These are phyloP conservation scores for Sphaerobolus stellatus DNA, from an alignment of 1,284 basidiomycete genomes.

Conservation along the genomic window DNA sequence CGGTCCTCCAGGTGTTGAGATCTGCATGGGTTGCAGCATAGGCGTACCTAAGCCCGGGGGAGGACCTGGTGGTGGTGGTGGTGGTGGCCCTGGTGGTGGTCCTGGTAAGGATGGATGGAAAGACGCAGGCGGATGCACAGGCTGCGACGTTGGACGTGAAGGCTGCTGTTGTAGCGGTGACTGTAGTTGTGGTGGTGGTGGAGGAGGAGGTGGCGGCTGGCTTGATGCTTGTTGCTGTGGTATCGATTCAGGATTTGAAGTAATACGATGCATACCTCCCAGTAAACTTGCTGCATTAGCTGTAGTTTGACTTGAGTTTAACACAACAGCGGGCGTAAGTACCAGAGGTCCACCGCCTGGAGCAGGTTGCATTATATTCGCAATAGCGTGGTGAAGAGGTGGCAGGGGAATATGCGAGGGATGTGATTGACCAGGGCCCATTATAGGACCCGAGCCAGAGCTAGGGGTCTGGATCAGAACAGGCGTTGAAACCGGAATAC, in stretches of 20 bases:
- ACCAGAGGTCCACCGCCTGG: background rate
- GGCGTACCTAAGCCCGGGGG: constrained; percentile 12
- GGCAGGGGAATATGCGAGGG: no score
- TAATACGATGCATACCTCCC: constrained; percentile 27
- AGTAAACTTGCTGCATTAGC: constrained; percentile 62
- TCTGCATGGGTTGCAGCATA: no score
- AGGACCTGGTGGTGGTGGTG: background rate
- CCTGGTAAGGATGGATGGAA: constrained; percentile 22
- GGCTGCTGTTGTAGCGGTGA: constrained; percentile 46
- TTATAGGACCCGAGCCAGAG: no score
- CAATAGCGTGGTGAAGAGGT: no score
- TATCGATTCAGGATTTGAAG: constrained; percentile 31
- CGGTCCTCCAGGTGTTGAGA: no score
- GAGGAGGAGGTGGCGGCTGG: no score
- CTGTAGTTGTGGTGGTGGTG: no score
- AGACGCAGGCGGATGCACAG: constrained; percentile 11
- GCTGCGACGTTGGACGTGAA: constrained; percentile 22
- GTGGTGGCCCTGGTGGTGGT: constrained; percentile 23
- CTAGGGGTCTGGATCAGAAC: no score
- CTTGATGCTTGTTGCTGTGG: no score
- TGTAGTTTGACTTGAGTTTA: constrained; percentile 19
- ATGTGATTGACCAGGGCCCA: no score
- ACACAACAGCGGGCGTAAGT: background rate
- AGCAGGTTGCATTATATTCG: no score
- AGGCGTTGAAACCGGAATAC: no score